Evolutionary conservation across 225 moss, liverwort and hornwort species (phyloP).

Genomic region (Ulota crispa): DNA sequence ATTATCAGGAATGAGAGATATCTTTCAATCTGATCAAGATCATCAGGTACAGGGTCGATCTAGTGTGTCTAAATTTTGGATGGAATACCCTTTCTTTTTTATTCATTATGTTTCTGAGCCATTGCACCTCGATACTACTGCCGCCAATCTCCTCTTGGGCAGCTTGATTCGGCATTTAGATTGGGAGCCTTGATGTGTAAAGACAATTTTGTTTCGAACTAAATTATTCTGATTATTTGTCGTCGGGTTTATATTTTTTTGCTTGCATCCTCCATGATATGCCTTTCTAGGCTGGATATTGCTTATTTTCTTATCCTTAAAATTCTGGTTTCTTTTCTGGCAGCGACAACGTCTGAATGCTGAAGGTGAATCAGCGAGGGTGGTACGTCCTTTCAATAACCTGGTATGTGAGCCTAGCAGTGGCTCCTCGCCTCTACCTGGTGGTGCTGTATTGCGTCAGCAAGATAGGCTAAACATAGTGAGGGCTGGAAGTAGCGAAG

Average conservation of each 20-base stretch:
- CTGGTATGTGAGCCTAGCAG: conserved; percentile 36
- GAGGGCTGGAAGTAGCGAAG: conserved; percentile 13
- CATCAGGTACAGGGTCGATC: conserved; percentile 29
- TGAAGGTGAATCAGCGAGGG: conserved; percentile 17
- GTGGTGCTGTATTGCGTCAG: conserved; percentile 10
- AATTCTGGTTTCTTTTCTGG: conserved; percentile 7
- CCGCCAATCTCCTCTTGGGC: not conserved
- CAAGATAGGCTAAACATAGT: conserved; percentile 15
- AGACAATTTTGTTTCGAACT: not conserved
- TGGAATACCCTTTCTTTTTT: not conserved
- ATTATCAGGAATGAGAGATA: conserved; percentile 31
- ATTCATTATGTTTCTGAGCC: not conserved
- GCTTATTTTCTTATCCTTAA: not conserved
- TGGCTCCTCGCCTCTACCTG: conserved; percentile 35
- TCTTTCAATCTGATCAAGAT: conserved; percentile 17
- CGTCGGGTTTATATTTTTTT: not conserved
- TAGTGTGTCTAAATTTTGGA: not conserved
- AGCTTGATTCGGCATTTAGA: not conserved
- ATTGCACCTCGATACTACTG: not conserved
- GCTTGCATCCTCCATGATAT: not conserved
- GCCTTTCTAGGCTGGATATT: not conserved
- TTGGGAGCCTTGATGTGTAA: not conserved
- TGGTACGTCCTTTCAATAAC: conserved; percentile 17
- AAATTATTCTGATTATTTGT: not conserved
- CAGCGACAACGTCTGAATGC: conserved; percentile 39